Conservation (phyloP, 2,329 filamentous ascomycete species). For the Colletotrichum cordylinicola region DNA sequence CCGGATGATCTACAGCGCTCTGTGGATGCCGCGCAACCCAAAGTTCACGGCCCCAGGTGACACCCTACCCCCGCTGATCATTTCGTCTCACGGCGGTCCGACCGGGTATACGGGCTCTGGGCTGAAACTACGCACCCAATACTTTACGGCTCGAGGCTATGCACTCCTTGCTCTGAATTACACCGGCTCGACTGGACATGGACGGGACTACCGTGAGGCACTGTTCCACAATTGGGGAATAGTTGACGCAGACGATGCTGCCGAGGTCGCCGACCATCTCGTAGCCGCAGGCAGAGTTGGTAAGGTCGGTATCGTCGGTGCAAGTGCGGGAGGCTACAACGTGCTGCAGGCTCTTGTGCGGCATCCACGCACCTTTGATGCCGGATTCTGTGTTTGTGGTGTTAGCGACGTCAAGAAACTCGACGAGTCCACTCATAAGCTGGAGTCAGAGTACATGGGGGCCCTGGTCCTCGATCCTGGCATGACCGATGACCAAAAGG, state of each 20-base stretch:
- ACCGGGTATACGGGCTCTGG: constrained; percentile 48
- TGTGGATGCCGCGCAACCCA: constrained; percentile 55
- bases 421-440: constrained; percentile 56
- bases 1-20: constrained; percentile 48
- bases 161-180: constrained; percentile 58
- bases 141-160: constrained; percentile 60
- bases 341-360: constrained; percentile 54
- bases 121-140: constrained; percentile 51
- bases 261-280: constrained; percentile 50
- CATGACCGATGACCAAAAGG: constrained; percentile 41
- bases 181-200: constrained; percentile 56
- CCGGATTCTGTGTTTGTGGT: constrained; percentile 55
- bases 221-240: constrained; percentile 57
- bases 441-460: constrained; percentile 59
- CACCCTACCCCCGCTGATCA: constrained; percentile 52
- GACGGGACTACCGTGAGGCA: constrained; percentile 52
- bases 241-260: constrained; percentile 55
- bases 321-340: constrained; percentile 59
- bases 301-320: constrained; percentile 54
- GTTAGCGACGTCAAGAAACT: constrained; percentile 56
- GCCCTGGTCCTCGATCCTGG: constrained; percentile 44
- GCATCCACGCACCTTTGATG: constrained; percentile 52
- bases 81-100: constrained; percentile 58
- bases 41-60: constrained; percentile 41
- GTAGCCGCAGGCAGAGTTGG: constrained; percentile 38